Evolutionary conservation across 495 filamentous ascomycete genomes (phyloP).

Genomic region (Penicillium paxilli): DNA sequence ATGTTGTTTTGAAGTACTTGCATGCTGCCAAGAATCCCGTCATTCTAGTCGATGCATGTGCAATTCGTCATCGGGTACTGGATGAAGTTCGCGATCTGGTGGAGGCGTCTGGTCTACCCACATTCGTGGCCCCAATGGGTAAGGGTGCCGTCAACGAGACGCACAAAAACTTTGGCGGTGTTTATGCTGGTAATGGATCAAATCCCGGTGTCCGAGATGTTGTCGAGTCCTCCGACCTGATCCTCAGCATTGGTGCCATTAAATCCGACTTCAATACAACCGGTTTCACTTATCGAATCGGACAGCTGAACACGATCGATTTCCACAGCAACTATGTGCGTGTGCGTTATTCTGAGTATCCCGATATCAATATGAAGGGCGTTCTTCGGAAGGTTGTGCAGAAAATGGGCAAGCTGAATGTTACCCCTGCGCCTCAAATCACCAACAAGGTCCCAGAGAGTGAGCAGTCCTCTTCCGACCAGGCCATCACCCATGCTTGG

Average conservation of each 20-base stretch:
- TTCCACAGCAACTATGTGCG: conserved; percentile 77
- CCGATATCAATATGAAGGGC: conserved; percentile 79
- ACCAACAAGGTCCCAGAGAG: conserved; percentile 58
- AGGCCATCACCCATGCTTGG: conserved; percentile 77
- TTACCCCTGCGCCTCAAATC: conserved; percentile 38
- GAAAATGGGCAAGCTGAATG: conserved; percentile 55
- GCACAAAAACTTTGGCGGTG: conserved; percentile 74
- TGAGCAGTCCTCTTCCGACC: conserved; percentile 46
- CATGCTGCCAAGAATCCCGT: conserved; percentile 74
- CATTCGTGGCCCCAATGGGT: conserved; percentile 90
- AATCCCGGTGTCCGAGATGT: conserved; percentile 66
- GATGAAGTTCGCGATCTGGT: conserved; percentile 78
- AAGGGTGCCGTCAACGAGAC: conserved; percentile 85
- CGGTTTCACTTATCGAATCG: conserved; percentile 83
- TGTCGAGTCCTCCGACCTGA: conserved; percentile 79
- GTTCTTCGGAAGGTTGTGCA: conserved; percentile 76
- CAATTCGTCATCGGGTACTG: conserved; percentile 75
- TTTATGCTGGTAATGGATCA: conserved; percentile 83
- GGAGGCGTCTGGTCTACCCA: conserved; percentile 72
- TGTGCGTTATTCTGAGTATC: conserved; percentile 81
- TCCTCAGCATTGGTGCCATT: conserved; percentile 80
- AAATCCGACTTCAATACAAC: conserved; percentile 90
- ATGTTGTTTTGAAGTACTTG: conserved; percentile 75
- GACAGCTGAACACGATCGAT: conserved; percentile 81
- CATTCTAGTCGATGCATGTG: conserved; percentile 89